Base-by-base conservation (phyloP, 78 protist genomes). In the Chrysochromulina parva region DNA sequence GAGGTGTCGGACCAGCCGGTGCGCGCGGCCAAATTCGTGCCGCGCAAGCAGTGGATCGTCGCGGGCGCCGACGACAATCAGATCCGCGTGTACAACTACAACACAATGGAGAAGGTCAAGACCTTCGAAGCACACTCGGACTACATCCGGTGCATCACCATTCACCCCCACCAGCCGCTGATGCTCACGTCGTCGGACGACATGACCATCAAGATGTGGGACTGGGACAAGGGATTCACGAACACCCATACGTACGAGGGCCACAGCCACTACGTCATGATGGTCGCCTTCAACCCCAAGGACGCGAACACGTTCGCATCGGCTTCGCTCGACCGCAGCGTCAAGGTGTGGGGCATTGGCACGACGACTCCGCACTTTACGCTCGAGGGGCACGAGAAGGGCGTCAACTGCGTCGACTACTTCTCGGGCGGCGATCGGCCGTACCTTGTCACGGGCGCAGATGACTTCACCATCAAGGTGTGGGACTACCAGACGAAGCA, bases 401-500 rank as follows among this genome's bases (percentile, higher is more conserved):
- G 99, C 14, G 98, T 98, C 69, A 99, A 99, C 94, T 92, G 96
- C 67, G 97, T 99, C 38, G 98, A 94, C 62, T 99, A 96, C 88
- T 98, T 88, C 85, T 2, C 82, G 22, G 94, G 92, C 59, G 92
- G 85, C 54, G 99, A 99, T 82, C 95, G 96, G 91, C 99, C 99
- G 3, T 98, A 97, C 85, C 94, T 99, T 0, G 84, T 99, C 85
- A 89, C 99, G 11, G 99, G 99, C n/a, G 97, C 98, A 24, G 99
- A 98, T 50, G 78, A 69, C 50, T 3, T n/a, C 11, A 69, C 50
- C 11, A 50, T 69, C 54, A 69, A 69, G 78, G 92, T 99, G 60
- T 99, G 99, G 99, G 99, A 99, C 82, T 98, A 97, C 94, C 99
- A 98, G 87, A 94, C 82, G 58, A 97, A 98, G 84, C 78, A 98